Evolutionary conservation across 768 basidiomycete species (phyloP), one percentile per base, ranked within the genome.

Genomic region (Leccinum ochraceum): DNA sequence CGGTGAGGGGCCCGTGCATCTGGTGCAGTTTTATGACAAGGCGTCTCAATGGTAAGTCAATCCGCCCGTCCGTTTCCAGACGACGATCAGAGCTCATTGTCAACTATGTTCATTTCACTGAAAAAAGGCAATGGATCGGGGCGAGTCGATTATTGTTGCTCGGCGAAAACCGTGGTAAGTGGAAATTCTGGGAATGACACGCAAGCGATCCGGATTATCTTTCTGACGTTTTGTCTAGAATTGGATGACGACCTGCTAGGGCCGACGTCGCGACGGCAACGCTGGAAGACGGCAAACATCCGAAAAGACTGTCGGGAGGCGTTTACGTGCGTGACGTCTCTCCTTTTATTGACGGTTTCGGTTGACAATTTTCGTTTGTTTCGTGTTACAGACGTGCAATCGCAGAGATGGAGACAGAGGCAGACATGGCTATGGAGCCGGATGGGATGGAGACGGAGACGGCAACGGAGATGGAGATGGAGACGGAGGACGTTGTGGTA

Each of bases 11-110:
- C 77, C 77, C 28, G 55, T 85, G 4, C 84, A 87, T 68, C 79
- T 94, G 48, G 83, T 95, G n/a, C 86, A 84, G 51, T 96, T 94
- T 75, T 95, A 81, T 71, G 93, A 95, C 69, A 83, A 82, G 55
- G 69, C 75, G 1, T 76, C 80, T 63, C 82, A 88, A 62, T 89
- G 92, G 89, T 86, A 66, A 14, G 82, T 39, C 39, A 4, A 2
- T 39, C 37, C 67, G 1, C 16, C 5, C 7, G 48, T 26, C 51
- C 52, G 32, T 4, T 39, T 16, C 36, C 9, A 39, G 20, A 17
- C 48, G 26, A 16, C 58, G 56, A 44, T 39, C 10, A 28, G 13
- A 63, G 50, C n/a, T 44, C 44, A 52, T 32, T 13, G 39, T 48
- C 32, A 28, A 52, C 3, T 17, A 39, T 39, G 42, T 5, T 44